Conservation (phyloP, 208 protist species). For the Wallacemonas sp. region DNA sequence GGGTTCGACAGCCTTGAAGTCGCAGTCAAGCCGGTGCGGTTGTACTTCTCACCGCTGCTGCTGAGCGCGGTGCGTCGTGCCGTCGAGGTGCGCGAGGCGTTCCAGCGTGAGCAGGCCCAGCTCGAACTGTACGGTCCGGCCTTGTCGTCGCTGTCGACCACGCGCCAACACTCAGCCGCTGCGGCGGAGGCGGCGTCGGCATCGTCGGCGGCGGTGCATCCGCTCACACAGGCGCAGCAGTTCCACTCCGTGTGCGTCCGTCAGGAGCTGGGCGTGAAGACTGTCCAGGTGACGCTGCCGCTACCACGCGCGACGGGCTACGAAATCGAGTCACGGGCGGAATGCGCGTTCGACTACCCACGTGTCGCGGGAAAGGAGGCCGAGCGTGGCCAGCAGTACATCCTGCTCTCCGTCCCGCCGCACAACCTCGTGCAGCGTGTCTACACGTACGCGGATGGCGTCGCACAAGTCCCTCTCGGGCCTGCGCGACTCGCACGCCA, state of each 20-base stretch:
- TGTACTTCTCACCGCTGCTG: slow-evolving; percentile 38
- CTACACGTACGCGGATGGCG: slow-evolving; percentile 11
- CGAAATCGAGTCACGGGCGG: slow-evolving; percentile 18
- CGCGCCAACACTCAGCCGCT: neutral
- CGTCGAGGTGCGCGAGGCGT: slow-evolving; percentile 21
- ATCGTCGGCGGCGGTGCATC: no score
- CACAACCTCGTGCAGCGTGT: slow-evolving; percentile 15
- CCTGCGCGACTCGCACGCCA: slow-evolving; percentile 24
- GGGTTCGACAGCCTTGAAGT: slow-evolving; percentile 22
- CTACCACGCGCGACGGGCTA: slow-evolving; percentile 9
- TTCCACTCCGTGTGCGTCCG: slow-evolving; percentile 25
- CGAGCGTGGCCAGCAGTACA: slow-evolving; percentile 44
- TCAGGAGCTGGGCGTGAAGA: slow-evolving; percentile 27
- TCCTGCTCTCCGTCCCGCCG: slow-evolving; percentile 32
- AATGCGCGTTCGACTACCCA: slow-evolving; percentile 66
- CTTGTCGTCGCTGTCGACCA: neutral
- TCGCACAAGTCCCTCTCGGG: slow-evolving; percentile 18
- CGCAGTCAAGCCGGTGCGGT: slow-evolving; percentile 21
- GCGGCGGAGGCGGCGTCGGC: neutral
- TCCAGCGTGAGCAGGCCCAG: slow-evolving; percentile 12
- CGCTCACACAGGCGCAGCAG: no score
- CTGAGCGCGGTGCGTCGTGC: slow-evolving; percentile 23
- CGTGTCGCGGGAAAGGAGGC: slow-evolving; percentile 59
- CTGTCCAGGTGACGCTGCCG: slow-evolving; percentile 19
- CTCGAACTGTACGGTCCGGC: slow-evolving; percentile 11